These are phyloP conservation scores for Cyclostephanos tholiformis DNA, from an alignment of 108 stramenopile species.

Conservation along the genomic window DNA sequence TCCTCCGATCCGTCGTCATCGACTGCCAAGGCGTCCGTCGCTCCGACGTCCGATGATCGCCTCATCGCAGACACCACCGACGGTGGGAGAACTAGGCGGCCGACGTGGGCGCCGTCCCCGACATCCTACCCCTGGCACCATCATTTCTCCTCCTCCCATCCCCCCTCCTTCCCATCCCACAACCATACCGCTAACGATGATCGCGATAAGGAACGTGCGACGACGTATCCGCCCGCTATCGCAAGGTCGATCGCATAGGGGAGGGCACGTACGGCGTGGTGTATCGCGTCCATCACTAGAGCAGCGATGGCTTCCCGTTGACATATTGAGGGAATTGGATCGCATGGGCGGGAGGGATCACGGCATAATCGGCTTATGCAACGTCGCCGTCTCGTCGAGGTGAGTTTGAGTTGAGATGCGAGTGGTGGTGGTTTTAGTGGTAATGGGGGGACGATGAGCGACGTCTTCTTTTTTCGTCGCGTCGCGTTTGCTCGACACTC, in stretches of 20 bases:
- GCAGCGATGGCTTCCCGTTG: conserved; percentile 81
- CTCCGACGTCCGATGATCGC: background rate
- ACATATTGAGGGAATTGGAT: conserved; percentile 63
- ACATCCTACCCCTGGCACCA: background rate
- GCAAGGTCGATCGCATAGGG: conserved; percentile 93
- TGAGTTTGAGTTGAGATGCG: no score
- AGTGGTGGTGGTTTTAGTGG: no score
- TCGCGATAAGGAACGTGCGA: conserved; percentile 57
- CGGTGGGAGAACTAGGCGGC: background rate
- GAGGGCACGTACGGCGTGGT: conserved; percentile 99
- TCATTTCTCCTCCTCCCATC: no score
- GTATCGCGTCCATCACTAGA: conserved; percentile 91
- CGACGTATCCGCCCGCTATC: conserved; percentile 78
- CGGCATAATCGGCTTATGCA: conserved; percentile 63
- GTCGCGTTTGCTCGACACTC: no score
- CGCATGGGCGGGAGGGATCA: conserved; percentile 50
- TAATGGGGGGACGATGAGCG: no score
- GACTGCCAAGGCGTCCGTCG: no score
- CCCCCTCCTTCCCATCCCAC: background rate
- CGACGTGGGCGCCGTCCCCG: background rate
- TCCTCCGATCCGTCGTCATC: no score
- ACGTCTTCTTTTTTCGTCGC: no score
- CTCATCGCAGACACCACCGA: background rate
- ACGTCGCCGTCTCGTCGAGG: conserved; percentile 71
- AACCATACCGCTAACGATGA: background rate